A percentile compares a stretch with the other conserved stretches of the same genome.
These are phyloP conservation scores for Malassezia equina DNA, from an alignment of 1,284 basidiomycete genomes.

Conservation along the genomic window DNA sequence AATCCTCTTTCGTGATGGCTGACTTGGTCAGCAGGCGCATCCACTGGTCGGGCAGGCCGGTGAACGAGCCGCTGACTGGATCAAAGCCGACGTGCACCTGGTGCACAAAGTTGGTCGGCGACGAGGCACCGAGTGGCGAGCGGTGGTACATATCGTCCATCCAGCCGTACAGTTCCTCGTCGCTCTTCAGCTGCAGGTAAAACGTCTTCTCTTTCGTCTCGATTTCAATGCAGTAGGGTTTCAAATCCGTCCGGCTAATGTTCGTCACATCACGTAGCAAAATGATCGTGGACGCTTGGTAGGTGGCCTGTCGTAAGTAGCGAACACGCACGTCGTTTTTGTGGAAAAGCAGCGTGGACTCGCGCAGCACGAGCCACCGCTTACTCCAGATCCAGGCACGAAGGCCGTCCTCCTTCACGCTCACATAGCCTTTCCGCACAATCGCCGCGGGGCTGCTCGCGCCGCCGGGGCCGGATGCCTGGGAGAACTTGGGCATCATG, in stretches of 20 bases:
- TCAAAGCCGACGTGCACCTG: conserved; percentile 98
- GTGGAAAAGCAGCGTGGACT: conserved; percentile 69
- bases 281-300: conserved; percentile 59
- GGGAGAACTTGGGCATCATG: not conserved
- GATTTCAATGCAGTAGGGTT: conserved; percentile 69
- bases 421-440: conserved; percentile 43
- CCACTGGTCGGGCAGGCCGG: conserved; percentile 94
- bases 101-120: conserved; percentile 93
- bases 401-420: conserved; percentile 48
- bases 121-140: conserved; percentile 78
- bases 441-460: conserved; percentile 14
- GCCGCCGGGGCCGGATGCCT: not conserved
- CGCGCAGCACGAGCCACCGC: conserved; percentile 78
- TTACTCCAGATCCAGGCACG: conserved; percentile 83
- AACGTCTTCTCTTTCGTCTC: conserved; percentile 70
- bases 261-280: conserved; percentile 68
- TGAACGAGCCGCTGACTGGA: conserved; percentile 82
- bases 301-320: conserved; percentile 53
- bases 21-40: conserved; percentile 86
- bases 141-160: conserved; percentile 88
- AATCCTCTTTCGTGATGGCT: conserved; percentile 94
- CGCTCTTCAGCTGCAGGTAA: conserved; percentile 75
- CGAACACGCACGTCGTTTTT: conserved; percentile 69
- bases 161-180: conserved; percentile 93
- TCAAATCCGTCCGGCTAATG: conserved; percentile 80